Base-by-base conservation (phyloP, 1,139 yeast species). In the Suhomyces coccinellae region DNA sequence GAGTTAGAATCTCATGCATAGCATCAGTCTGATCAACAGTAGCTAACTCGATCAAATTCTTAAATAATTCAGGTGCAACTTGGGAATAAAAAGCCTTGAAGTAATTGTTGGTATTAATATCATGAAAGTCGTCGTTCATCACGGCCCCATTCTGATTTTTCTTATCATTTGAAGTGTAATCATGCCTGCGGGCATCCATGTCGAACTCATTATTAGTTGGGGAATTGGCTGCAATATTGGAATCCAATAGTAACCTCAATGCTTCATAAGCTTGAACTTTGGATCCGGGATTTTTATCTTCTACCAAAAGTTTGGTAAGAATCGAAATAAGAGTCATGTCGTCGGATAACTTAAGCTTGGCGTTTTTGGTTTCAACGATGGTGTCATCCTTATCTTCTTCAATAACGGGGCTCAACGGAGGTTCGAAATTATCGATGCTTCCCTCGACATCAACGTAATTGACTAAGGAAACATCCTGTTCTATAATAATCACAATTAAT, bases 181-280 rank as follows among this genome's bases (percentile, higher is more conserved):
- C 51, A 17, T 44, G 50, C 14, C 49, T 46, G 28, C 51, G 43
- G 11, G 41, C 40, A n/a, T 52, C 57, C 32, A 53, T 39, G 14
- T 56, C 61, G 34, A 45, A 43, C 28, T 46, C 49, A 11, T 43
- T 40, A 20, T 26, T 36, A 8, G 17, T 34, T 41, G 51, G 27
- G 14, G 43, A 15, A 31, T 49, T 44, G 27, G 54, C 41, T 3
- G 73, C 70, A 9, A 71, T 67, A 44, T 75, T 75, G 1, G 89
- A 83, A 56, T 86, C 93, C 13, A 89, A 68, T 33, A 90, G 65
- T 1, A 84, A 81, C 56, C 83, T 83, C 40, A 91, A 66, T 0
- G 97, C 96, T 64, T 90, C 97, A 50, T 80, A 82, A 1, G 93
- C 87, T 61, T 90, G 97, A 5, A 85, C 79, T 58, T 87, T 84